Base-by-base conservation (phyloP, 768 basidiomycete genomes). In the Gelatoporia subvermispora region DNA sequence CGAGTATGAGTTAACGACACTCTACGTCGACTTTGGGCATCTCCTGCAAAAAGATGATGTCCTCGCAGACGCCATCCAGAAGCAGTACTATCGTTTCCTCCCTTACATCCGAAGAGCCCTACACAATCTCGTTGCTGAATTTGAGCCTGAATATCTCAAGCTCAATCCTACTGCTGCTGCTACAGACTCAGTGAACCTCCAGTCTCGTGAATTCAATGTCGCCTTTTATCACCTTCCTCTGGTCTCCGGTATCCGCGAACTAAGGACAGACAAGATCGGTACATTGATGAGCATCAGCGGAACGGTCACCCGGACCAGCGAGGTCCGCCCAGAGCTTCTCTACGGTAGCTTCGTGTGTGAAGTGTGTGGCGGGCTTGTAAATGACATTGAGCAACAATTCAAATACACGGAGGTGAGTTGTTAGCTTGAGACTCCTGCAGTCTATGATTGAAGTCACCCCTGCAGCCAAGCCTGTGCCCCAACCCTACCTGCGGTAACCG, bases 311-410 rank as follows among this genome's bases (percentile, higher is more conserved):
- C 79, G 96, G 45, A 99, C 96, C 3, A 93, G 90, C 57, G 96
- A 99, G 72, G 96, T 99, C 39, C 76, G 96, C 24, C 96, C 96
- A 2, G 96, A 98, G 68, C 69, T 99, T 42, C 73, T 98, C 17
- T 93, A 78, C 59, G 96, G 95, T 17, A 93, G 89, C 50, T 99
- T 96, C 65, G 81, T 86, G 41, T 99, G 96, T 58, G 87, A 91
- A 66, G 78, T 85, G 37, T 99, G 96, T 62, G 78, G 81, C 40
- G 90, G 88, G 24, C 72, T 86, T 10, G 85, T 97, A 21, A 81
- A 86, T 47, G 95, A 97, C 61, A 84, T 99, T 41, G 96, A 99
- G 63, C 96, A 99, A 64, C 96, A 99, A 64, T 99, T 99, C 79
- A 99, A 97, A 65, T 98, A 97, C 65, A 99, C 96, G 17, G 96